These are phyloP conservation scores for Ceriops tagal DNA, from an alignment of 345 rosid species.

Conservation along the genomic window DNA sequence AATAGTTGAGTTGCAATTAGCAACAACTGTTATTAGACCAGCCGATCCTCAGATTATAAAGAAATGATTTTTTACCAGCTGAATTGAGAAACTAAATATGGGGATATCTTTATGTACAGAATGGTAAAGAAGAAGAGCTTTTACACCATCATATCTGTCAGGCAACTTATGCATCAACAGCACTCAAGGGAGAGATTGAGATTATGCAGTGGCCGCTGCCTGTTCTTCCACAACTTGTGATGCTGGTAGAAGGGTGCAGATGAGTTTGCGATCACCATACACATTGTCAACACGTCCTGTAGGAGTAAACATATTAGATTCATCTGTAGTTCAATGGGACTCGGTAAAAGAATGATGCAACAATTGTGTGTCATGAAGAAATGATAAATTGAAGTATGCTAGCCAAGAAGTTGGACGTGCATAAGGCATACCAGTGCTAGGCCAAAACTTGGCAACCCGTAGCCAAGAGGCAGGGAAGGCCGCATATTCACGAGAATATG, in stretches of 20 bases:
- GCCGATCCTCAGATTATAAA: slow-evolving; percentile 21
- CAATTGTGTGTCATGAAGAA: background rate
- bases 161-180: slow-evolving; percentile 4
- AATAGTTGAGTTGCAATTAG: slow-evolving; percentile 36
- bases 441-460: slow-evolving; percentile 89
- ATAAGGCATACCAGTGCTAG: slow-evolving; percentile 53
- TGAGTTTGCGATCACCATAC: slow-evolving; percentile 92
- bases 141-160: background rate
- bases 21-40: slow-evolving; percentile 11
- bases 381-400: no score
- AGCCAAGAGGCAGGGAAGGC: slow-evolving; percentile 99
- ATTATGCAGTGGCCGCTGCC: slow-evolving; percentile 77
- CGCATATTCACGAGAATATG: slow-evolving; percentile 89
- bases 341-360: no score
- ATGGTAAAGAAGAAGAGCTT: slow-evolving; percentile 1
- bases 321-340: background rate
- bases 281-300: slow-evolving; percentile 95
- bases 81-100: slow-evolving; percentile 24
- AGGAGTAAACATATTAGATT: background rate
- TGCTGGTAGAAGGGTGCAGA: slow-evolving; percentile 80
- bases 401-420: no score
- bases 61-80: slow-evolving; percentile 28
- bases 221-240: slow-evolving; percentile 63
- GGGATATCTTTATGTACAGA: slow-evolving; percentile 26
- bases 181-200: background rate